Evolutionary conservation across 345 rosid species (phyloP).

Genomic region (Eutrema heterophyllum): DNA sequence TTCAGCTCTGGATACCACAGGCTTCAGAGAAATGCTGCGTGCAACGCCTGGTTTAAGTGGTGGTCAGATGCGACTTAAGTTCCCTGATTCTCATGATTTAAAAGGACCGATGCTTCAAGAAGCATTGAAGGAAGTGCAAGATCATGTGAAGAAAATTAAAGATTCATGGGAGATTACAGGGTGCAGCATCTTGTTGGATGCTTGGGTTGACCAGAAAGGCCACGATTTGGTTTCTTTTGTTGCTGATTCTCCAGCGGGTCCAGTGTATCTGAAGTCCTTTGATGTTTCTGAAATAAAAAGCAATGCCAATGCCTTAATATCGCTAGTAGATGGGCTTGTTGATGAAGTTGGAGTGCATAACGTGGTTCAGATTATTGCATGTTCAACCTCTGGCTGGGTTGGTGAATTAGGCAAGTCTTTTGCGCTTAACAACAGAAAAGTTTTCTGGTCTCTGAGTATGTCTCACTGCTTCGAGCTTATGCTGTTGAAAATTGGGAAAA

Average conservation of each 20-base stretch:
- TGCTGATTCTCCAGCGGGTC: conserved; percentile 50
- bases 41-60: neutral
- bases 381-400: conserved; percentile 52
- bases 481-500: conserved; percentile 36
- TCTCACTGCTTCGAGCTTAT: conserved; percentile 55
- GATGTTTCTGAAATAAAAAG: conserved; percentile 34
- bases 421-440: conserved; percentile 23
- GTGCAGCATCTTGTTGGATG: conserved; percentile 64
- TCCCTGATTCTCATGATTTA: conserved; percentile 34
- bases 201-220: conserved; percentile 53
- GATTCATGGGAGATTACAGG: conserved; percentile 54
- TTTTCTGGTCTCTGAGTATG: conserved; percentile 56
- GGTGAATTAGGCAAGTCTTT: conserved; percentile 43
- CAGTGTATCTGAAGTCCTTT: conserved; percentile 43
- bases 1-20: conserved; percentile 32
- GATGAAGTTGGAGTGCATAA: conserved; percentile 46
- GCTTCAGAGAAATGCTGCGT: conserved; percentile 40
- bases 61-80: conserved; percentile 7
- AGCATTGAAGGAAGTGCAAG: conserved; percentile 35
- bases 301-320: conserved; percentile 33
- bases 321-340: conserved; percentile 35
- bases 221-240: conserved; percentile 44
- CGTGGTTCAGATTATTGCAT: conserved; percentile 48
- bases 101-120: conserved; percentile 41
- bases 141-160: conserved; percentile 36